Evolutionary conservation across 164 flowering plant genomes (phyloP).

Genomic region (Saururus chinensis): DNA sequence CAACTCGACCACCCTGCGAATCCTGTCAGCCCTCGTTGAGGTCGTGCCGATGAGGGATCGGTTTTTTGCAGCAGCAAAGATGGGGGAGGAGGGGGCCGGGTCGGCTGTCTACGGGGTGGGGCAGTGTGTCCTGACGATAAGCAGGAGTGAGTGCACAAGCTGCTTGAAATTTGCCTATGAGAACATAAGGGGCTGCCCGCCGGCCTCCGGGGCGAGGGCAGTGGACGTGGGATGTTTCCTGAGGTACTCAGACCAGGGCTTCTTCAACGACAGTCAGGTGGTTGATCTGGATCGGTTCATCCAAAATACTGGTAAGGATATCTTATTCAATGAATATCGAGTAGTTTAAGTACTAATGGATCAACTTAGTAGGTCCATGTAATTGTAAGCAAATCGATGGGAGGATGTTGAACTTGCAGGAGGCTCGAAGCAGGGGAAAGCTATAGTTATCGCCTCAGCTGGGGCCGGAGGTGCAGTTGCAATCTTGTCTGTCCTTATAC

Average conservation of each 20-base stretch:
- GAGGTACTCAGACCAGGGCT: constrained; percentile 36
- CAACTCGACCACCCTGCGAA: constrained; percentile 1
- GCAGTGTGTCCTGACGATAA: constrained; percentile 36
- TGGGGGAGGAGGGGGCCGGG: constrained; percentile 11
- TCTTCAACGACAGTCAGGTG: constrained; percentile 32
- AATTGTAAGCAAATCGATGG: background rate
- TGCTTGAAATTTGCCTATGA: constrained; percentile 33
- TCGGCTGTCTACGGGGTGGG: constrained; percentile 30
- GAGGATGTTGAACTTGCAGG: constrained; percentile 8
- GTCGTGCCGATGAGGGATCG: constrained; percentile 28
- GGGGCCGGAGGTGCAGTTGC: constrained; percentile 26
- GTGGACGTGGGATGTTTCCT: constrained; percentile 48
- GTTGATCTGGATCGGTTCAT: constrained; percentile 26
- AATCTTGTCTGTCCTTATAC: background rate
- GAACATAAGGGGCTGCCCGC: constrained; percentile 18
- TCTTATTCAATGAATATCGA: no score
- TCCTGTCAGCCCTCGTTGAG: constrained; percentile 19
- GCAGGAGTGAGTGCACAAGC: constrained; percentile 23
- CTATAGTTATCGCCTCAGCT: constrained; percentile 24
- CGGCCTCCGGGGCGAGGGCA: constrained; percentile 32
- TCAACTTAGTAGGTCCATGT: no score
- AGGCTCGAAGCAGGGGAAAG: constrained; percentile 22
- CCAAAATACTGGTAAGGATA: constrained; percentile 14
- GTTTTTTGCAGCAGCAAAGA: constrained; percentile 20
- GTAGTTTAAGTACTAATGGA: background rate